These are phyloP conservation scores for Penicillium sp. DNA, from an alignment of 2,329 filamentous ascomycete species.

Conservation along the genomic window DNA sequence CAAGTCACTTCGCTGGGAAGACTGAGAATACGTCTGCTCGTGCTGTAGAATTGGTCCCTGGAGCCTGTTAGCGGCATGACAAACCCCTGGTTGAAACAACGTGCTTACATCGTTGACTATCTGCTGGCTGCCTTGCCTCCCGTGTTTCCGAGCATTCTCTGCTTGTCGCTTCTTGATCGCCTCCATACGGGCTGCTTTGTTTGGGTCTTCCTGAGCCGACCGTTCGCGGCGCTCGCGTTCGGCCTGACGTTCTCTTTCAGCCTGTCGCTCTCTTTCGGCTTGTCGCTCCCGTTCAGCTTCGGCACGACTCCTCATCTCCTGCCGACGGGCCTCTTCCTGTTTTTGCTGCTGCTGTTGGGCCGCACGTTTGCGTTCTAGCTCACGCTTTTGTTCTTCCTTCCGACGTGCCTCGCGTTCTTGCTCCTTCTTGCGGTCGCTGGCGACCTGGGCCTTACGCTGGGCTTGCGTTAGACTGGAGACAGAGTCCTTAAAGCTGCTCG, in stretches of 20 bases:
- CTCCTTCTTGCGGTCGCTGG: slow-evolving; percentile 78
- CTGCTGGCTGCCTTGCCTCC: slow-evolving; percentile 46
- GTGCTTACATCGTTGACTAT: slow-evolving; percentile 39
- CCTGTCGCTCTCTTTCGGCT: slow-evolving; percentile 36
- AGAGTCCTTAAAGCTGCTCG: slow-evolving; percentile 63
- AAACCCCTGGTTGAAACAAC: neutral
- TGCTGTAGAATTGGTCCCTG: slow-evolving; percentile 29
- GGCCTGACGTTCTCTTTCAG: slow-evolving; percentile 25
- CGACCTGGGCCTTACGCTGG: slow-evolving; percentile 68
- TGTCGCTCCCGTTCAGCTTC: slow-evolving; percentile 49
- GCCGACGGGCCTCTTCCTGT: slow-evolving; percentile 61
- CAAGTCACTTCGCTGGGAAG: slow-evolving; percentile 48
- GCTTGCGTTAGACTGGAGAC: slow-evolving; percentile 60
- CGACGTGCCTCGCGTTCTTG: slow-evolving; percentile 68
- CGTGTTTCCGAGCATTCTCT: slow-evolving; percentile 47
- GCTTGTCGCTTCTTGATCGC: slow-evolving; percentile 53
- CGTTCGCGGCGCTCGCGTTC: slow-evolving; percentile 48
- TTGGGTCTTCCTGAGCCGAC: slow-evolving; percentile 56
- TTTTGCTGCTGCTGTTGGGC: slow-evolving; percentile 46
- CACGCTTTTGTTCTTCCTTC: slow-evolving; percentile 76
- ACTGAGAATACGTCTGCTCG: slow-evolving; percentile 29
- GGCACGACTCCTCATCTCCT: slow-evolving; percentile 61
- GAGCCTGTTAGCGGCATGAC: slow-evolving; percentile 4
- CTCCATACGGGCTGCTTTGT: slow-evolving; percentile 64
- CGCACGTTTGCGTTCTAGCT: slow-evolving; percentile 73